A percentile compares a stretch with the other conserved stretches of the same genome.
Evolutionary conservation across 306 rosid genomes (phyloP).

Genomic region (Castanea sativa): DNA sequence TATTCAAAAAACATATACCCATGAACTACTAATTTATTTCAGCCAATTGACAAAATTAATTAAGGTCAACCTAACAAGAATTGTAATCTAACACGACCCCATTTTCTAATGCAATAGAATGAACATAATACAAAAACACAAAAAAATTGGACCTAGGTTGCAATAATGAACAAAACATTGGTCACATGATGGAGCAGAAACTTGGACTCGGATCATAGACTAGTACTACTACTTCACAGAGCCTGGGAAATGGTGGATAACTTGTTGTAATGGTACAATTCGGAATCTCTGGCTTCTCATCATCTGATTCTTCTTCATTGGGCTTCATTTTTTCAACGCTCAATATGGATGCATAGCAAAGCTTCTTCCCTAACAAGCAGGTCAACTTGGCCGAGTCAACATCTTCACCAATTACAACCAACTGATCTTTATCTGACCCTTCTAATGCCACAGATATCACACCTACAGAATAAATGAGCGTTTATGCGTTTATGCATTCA

Average conservation of each 20-base stretch:
- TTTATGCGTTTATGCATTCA: no score
- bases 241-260: not conserved
- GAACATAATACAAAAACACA: not conserved
- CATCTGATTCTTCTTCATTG: not conserved
- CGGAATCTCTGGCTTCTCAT: not conserved
- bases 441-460: constrained; percentile 35
- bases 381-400: constrained; percentile 26
- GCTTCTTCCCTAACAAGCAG: not conserved
- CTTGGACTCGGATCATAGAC: not conserved
- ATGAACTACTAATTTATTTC: no score
- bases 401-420: constrained; percentile 24
- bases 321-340: not conserved
- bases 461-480: not conserved
- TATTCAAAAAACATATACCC: no score
- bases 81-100: no score
- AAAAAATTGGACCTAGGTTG: not conserved
- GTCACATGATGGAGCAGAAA: not conserved
- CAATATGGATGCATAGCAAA: no score
- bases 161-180: not conserved
- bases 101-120: no score
- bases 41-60: no score
- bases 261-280: not conserved
- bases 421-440: constrained; percentile 24
- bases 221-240: not conserved
- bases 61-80: no score